phyloP scores from a whole-genome alignment of 306 rosid species.

The Acacia melanoxylon region DNA sequence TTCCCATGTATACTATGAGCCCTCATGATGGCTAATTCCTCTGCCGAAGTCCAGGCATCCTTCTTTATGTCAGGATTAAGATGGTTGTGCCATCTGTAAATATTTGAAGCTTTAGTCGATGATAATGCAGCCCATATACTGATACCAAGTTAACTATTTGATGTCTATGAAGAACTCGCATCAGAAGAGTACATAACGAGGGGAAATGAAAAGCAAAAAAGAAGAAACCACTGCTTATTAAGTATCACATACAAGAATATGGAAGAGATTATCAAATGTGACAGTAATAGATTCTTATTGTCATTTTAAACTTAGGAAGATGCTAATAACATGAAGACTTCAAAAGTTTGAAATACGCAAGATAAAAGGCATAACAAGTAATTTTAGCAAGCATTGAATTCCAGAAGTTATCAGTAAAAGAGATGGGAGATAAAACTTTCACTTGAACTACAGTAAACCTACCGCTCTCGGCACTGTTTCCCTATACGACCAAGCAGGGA shows the following conservation, averaged over 20 bases:
- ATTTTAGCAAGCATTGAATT: constrained; percentile 1
- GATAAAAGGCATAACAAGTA: constrained; percentile 10
- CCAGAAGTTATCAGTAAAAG: constrained; percentile 5
- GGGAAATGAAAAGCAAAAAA: neutral
- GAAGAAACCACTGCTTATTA: constrained; percentile 2
- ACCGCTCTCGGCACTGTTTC: constrained; percentile 96
- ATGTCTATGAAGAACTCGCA: neutral
- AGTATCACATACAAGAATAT: constrained; percentile 11
- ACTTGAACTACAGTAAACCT: constrained; percentile 27
- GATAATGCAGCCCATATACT: neutral
- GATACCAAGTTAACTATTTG: neutral
- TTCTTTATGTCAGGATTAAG: constrained; percentile 91
- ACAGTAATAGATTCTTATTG: neutral
- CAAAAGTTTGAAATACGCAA: constrained; percentile 8
- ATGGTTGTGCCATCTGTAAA: constrained; percentile 97
- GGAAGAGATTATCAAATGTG: constrained; percentile 13
- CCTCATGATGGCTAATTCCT: constrained; percentile 83
- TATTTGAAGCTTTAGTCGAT: constrained; percentile 9
- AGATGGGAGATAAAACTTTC: neutral
- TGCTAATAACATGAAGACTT: neutral
- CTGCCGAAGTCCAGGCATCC: constrained; percentile 89
- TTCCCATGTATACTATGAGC: constrained; percentile 82
- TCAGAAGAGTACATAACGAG: neutral
- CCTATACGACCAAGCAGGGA: constrained; percentile 97
- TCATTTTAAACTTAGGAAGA: neutral